Conservation (phyloP, 352 stramenopile species). For the Pythium chondricola region DNA sequence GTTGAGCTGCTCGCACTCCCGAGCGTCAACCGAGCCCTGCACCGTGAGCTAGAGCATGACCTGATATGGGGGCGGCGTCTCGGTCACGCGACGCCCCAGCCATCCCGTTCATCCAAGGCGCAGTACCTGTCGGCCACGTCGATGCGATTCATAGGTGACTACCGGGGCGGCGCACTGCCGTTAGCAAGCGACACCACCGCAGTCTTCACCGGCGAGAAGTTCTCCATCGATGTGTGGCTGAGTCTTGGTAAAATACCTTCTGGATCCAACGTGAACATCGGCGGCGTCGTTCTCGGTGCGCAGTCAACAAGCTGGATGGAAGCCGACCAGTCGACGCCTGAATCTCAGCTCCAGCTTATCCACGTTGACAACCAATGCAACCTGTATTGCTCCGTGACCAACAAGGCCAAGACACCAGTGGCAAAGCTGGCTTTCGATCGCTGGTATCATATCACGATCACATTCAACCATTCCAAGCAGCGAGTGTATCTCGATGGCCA, state of each 20-base stretch:
- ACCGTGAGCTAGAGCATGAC: neutral
- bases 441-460: constrained; percentile 69
- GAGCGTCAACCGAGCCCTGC: constrained; percentile 4
- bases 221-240: constrained; percentile 42
- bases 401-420: constrained; percentile 10
- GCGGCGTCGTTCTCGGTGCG: constrained; percentile 31
- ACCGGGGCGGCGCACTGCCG: constrained; percentile 8
- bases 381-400: constrained; percentile 37
- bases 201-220: constrained; percentile 12
- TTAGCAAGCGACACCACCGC: constrained; percentile 1
- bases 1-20: constrained; percentile 23
- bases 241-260: constrained; percentile 11
- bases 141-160: neutral
- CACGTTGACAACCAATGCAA: constrained; percentile 27
- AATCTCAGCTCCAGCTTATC: constrained; percentile 43
- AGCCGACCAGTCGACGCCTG: constrained; percentile 8
- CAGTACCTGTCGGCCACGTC: constrained; percentile 5
- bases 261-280: constrained; percentile 1
- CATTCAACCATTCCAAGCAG: constrained; percentile 27
- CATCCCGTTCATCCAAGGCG: constrained; percentile 1
- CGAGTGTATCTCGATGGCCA: constrained; percentile 52
- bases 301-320: constrained; percentile 25
- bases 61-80: constrained; percentile 9
- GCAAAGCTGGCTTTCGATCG: constrained; percentile 14
- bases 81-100: no score